A percentile compares a stretch with the other conserved stretches of the same genome.
phyloP scores from a whole-genome alignment of 2,329 filamentous ascomycete species.

The Paecilomyces sp. region DNA sequence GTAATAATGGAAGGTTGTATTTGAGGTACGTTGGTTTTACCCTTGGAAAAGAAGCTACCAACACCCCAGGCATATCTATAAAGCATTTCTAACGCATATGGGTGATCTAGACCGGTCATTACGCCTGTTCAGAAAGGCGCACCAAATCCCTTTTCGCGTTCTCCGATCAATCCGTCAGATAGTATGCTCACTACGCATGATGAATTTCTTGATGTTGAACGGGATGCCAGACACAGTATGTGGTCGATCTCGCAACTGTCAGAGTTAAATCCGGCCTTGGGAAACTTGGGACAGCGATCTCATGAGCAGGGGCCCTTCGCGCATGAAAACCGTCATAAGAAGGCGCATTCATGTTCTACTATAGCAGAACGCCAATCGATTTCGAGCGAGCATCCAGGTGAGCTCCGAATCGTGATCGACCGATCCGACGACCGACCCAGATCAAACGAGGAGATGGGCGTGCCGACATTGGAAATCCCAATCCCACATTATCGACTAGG shows the following conservation, averaged over 20 bases:
- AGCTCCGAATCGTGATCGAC: constrained; percentile 75
- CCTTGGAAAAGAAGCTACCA: constrained; percentile 5
- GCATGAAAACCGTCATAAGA: constrained; percentile 39
- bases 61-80: neutral
- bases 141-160: constrained; percentile 13
- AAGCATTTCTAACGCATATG: neutral
- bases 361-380: constrained; percentile 54
- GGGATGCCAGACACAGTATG: constrained; percentile 26
- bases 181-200: constrained; percentile 44
- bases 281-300: constrained; percentile 16
- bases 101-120: constrained; percentile 23
- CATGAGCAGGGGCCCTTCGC: constrained; percentile 13
- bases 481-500: constrained; percentile 83
- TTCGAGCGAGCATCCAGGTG: constrained; percentile 47
- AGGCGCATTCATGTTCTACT: constrained; percentile 71
- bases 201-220: constrained; percentile 21
- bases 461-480: constrained; percentile 60
- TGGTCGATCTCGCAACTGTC: constrained; percentile 38
- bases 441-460: constrained; percentile 50
- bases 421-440: constrained; percentile 59
- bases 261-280: constrained; percentile 21
- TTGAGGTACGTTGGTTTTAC: constrained; percentile 54
- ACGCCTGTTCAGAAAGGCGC: constrained; percentile 24
- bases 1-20: constrained; percentile 76
- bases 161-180: constrained; percentile 52